Conservation (phyloP, 257 asterid genomes). For the Gynochthodes officinalis region DNA sequence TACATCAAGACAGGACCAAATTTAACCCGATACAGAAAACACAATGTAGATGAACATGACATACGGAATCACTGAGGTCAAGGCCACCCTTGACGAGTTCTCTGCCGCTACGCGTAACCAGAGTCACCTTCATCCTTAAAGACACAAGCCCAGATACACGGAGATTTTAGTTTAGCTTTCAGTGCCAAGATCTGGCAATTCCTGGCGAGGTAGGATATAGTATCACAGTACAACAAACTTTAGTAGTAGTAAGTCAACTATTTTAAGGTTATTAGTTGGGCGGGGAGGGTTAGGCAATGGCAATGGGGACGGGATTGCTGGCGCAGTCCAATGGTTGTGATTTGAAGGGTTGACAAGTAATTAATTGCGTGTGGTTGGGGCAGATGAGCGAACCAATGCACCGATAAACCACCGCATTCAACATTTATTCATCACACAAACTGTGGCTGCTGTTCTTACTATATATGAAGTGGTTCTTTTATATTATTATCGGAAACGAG, state of each 20-base stretch:
- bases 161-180: not conserved
- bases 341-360: conserved; percentile 9
- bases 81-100: conserved; percentile 85
- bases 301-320: not conserved
- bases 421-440: not conserved
- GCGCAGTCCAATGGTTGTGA: not conserved
- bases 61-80: conserved; percentile 66
- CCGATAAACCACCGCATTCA: conserved; percentile 4
- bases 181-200: conserved; percentile 14
- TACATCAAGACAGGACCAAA: conserved; percentile 9
- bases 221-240: not conserved
- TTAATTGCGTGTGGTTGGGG: conserved; percentile 20
- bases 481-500: no score
- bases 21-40: conserved; percentile 7
- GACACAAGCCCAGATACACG: not conserved
- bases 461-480: no score
- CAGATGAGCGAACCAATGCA: conserved; percentile 11
- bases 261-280: not conserved
- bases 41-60: conserved; percentile 12
- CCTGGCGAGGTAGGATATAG: not conserved
- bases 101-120: conserved; percentile 80
- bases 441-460: not conserved
- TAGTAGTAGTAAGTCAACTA: not conserved
- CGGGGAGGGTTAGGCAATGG: conserved; percentile 1
- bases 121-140: conserved; percentile 63